Conservation (phyloP, 371 early-diverging fungal species). For the Zancudomyces culisetae region DNA sequence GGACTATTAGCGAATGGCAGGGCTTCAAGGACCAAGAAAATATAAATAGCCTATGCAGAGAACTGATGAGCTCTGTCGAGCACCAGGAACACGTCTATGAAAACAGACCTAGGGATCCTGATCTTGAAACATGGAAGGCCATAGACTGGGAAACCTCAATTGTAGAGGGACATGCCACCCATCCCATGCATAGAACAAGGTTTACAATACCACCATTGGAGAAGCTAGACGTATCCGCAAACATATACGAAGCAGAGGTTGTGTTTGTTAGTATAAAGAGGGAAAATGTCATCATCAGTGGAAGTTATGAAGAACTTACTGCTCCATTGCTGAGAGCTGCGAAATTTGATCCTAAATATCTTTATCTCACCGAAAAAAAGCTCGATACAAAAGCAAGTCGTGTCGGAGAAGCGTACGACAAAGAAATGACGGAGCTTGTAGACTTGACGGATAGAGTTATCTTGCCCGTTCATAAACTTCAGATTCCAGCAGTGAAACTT, state of each 20-base stretch:
- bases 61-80: constrained; percentile 26
- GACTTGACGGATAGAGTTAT: constrained; percentile 21
- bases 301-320: constrained; percentile 27
- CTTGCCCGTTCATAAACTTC: constrained; percentile 44
- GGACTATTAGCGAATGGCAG: constrained; percentile 18
- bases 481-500: constrained; percentile 35
- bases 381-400: not conserved
- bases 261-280: constrained; percentile 33
- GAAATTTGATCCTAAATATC: not conserved
- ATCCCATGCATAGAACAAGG: constrained; percentile 55
- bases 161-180: constrained; percentile 58
- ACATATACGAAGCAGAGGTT: constrained; percentile 27
- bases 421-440: constrained; percentile 6
- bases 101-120: constrained; percentile 28
- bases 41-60: constrained; percentile 12
- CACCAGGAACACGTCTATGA: constrained; percentile 32
- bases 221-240: constrained; percentile 25
- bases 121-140: constrained; percentile 23
- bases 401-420: not conserved
- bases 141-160: constrained; percentile 57
- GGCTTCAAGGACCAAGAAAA: constrained; percentile 5
- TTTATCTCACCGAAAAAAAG: not conserved
- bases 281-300: constrained; percentile 26
- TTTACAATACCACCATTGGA: constrained; percentile 35
- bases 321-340: constrained; percentile 19